Evolutionary conservation across 768 basidiomycete genomes (phyloP), one percentile per base, ranked within the genome.

Genomic region (Leccinum truebloodii): DNA sequence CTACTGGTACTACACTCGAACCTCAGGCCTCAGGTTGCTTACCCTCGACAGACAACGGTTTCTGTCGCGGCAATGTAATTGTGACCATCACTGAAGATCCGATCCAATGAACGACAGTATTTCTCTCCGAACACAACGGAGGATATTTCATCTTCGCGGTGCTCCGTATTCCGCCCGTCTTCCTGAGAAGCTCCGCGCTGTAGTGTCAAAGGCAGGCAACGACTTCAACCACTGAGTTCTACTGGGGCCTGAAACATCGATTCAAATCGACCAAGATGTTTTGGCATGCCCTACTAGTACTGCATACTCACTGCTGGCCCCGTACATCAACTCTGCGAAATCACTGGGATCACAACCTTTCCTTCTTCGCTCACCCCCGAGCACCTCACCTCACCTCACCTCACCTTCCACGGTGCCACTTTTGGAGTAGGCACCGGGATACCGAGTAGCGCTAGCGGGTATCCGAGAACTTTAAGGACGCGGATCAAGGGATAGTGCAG

Each of bases 371-470:
- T 68, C 6, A 73, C 74, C 8, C 62, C 72, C 34, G 59, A 61
- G 35, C 68, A 76, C 16, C 57, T 70, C 20, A 61, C 65, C 70
- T 28, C 22, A 26, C 24, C 24, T 24, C 26, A 26, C 26, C 26
- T 26, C 26, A 63, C 14, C 55, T 62, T 37, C 6, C 61, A 67
- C 22, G 57, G 61, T 56, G 24, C 58, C 35, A 3, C 37, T 3
- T 68, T 44, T 18, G 41, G n/a, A 20, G 41, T 8, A 49, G 62
- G 55, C 52, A 74, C 53, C 75, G 65, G 68, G 67, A 67, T 7
- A 58, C 22, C 1, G 62, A 75, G 22, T 72, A 75, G 16, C 63
- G 63, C 20, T 37, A 59, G 34, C 70, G 71, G 9, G 58, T 71
- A 2, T 20, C 59, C 4, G 57, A 65, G 1, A 71, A 71, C 2